Percentiles rank a stretch among this genome's conserved stretches.
These are phyloP conservation scores for Rhodamnia rubescens DNA, from an alignment of 345 rosid species.

Conservation along the genomic window DNA sequence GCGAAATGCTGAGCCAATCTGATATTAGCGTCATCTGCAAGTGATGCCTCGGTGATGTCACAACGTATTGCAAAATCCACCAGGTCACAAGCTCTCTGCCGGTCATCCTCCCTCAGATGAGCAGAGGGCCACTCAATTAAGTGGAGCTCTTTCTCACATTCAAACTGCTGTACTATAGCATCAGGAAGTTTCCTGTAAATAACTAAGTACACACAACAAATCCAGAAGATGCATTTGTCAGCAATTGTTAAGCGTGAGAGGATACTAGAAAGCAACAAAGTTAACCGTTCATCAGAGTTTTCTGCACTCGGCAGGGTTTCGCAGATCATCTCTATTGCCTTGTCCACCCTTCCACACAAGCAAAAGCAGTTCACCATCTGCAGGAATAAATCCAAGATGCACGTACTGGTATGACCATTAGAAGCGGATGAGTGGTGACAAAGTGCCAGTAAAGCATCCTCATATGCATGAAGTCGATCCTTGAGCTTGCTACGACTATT, in stretches of 20 bases:
- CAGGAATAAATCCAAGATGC: conserved; percentile 81
- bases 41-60: conserved; percentile 12
- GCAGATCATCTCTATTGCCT: conserved; percentile 47
- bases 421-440: conserved; percentile 33
- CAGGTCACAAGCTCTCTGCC: conserved; percentile 38
- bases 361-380: conserved; percentile 80
- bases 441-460: conserved; percentile 56
- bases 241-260: conserved; percentile 73
- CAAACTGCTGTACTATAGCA: conserved; percentile 54
- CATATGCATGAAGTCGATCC: conserved; percentile 62
- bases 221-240: conserved; percentile 96
- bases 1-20: conserved; percentile 43
- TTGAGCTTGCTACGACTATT: conserved; percentile 62
- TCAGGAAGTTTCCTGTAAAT: conserved; percentile 96
- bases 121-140: conserved; percentile 67
- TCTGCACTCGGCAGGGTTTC: conserved; percentile 25
- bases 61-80: conserved; percentile 36
- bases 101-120: conserved; percentile 39
- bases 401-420: conserved; percentile 43
- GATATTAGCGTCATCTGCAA: conserved; percentile 9
- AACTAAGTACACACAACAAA: conserved; percentile 96
- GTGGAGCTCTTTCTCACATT: conserved; percentile 62
- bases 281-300: conserved; percentile 49
- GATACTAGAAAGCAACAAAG: conserved; percentile 62
- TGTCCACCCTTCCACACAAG: conserved; percentile 61